Conservation (phyloP, 768 basidiomycete genomes). For the Gymnopilus junonius region DNA sequence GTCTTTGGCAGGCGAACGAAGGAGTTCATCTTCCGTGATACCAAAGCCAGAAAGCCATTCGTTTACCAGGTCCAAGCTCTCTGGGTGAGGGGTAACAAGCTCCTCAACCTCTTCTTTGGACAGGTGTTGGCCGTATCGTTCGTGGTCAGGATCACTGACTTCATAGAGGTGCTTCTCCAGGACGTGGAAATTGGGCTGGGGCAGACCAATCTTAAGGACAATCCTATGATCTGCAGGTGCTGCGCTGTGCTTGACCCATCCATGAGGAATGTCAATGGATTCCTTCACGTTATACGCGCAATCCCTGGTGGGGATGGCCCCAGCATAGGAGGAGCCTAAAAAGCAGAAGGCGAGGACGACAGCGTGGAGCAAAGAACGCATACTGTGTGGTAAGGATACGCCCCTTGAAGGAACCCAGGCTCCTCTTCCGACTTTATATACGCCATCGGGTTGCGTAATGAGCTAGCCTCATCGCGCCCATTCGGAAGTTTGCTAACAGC, state of each 20-base stretch:
- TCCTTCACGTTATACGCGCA: slow-evolving; percentile 37
- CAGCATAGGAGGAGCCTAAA: slow-evolving; percentile 21
- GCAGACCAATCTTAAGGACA: slow-evolving; percentile 60
- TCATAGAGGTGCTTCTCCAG: slow-evolving; percentile 58
- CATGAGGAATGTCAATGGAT: slow-evolving; percentile 40
- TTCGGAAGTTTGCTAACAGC: neutral
- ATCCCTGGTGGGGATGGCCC: slow-evolving; percentile 24
- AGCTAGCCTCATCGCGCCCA: neutral
- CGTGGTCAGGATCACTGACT: slow-evolving; percentile 57
- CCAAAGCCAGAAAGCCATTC: slow-evolving; percentile 65
- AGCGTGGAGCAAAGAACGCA: slow-evolving; percentile 19
- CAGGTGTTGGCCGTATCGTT: slow-evolving; percentile 56
- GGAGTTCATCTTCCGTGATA: slow-evolving; percentile 47
- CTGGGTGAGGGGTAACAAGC: slow-evolving; percentile 61
- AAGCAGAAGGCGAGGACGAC: slow-evolving; percentile 18
- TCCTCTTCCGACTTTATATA: neutral
- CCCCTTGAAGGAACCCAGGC: neutral
- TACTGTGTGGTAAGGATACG: slow-evolving; percentile 3
- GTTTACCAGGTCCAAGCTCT: slow-evolving; percentile 56
- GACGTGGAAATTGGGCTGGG: slow-evolving; percentile 50
- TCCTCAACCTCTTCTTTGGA: slow-evolving; percentile 70
- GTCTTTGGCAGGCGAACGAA: slow-evolving; percentile 63
- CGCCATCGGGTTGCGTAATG: slow-evolving; percentile 10
- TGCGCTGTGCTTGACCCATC: slow-evolving; percentile 52
- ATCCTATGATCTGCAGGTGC: slow-evolving; percentile 51